Evolutionary conservation across 1,284 basidiomycete genomes (phyloP).

Genomic region (Tilletia horrida): DNA sequence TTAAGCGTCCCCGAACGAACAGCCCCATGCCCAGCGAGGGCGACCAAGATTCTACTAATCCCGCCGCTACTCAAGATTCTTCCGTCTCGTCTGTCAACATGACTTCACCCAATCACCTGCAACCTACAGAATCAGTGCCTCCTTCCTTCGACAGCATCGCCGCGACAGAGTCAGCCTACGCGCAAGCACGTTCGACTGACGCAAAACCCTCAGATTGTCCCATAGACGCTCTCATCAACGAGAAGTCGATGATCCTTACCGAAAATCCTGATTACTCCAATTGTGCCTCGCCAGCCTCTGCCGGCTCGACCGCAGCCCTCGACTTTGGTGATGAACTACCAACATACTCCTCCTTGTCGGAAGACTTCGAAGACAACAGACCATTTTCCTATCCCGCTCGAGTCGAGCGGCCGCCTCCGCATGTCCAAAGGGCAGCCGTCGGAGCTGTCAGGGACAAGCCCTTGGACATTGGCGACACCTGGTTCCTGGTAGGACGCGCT

Average conservation of each 20-base stretch:
- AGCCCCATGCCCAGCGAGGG: constrained; percentile 1
- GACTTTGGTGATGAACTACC: constrained; percentile 3
- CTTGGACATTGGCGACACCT: constrained; percentile 66
- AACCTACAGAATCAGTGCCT: no score
- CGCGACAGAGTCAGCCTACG: no score
- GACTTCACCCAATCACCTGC: no score
- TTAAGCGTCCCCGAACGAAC: constrained; percentile 14
- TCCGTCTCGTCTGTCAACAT: no score
- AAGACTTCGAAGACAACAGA: background rate
- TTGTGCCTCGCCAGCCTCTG: background rate
- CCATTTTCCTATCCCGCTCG: background rate
- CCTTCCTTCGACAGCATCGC: no score
- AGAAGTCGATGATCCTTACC: constrained; percentile 10
- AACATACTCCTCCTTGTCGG: background rate
- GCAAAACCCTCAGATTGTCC: background rate
- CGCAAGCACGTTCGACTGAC: no score
- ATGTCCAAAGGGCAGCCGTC: background rate
- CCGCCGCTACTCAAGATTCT: no score
- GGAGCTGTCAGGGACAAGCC: constrained; percentile 51
- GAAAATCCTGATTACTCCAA: background rate
- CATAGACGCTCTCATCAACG: constrained; percentile 3
- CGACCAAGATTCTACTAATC: background rate
- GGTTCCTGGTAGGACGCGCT: constrained; percentile 69
- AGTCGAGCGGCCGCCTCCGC: background rate
- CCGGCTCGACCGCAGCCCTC: background rate